Evolutionary conservation across 2,329 filamentous ascomycete species (phyloP), one percentile per base, ranked within the genome.

Genomic region (Hypoxylon sp.): DNA sequence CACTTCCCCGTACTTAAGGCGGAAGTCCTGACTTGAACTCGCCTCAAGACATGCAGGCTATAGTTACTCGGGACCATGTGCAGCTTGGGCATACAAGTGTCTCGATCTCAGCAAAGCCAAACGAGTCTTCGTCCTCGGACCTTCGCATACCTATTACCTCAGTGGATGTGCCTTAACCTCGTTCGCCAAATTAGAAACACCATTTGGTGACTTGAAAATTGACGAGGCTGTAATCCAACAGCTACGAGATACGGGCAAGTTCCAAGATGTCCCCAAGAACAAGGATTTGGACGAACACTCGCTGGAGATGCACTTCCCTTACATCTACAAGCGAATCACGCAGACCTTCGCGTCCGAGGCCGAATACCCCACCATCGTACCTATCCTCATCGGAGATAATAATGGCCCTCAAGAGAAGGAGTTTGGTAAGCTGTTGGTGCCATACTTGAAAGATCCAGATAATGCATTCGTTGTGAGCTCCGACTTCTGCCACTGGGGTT

Each of bases 401-500:
- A 81, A 80, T 42, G 73, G 80, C 0, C 52, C 73, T 0, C 82
- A 86, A 2, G 93, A 97, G 71, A 81, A 82, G 38, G 74, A 71
- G 1, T 83, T 88, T 48, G 94, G 91, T 2, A 64, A 75, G 17
- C 69, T 91, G n/a, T 76, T 99, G 5, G 83, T 89, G 1, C 86
- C 88, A 0, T 96, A 94, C 68, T 74, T 99, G 5, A 77, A 78
- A 23, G 88, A 96, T 61, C 82, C 87, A 0, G 75, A 80, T 8
- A 95, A 90, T 54, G 84, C 87, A 1, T 97, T 97, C 68, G 81
- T 99, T 54, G 81, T 97, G 57, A 94, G 89, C 69, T 96, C 91
- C 1, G 94, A 99, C 70, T 99, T 99, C 70, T 97, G 93, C 59
- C 94, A 99, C 71, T 99, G 94, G 94, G 94, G 94, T 7, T 63